phyloP scores from a whole-genome alignment of 225 moss, liverwort and hornwort species.

The Anthoceros angustus region DNA sequence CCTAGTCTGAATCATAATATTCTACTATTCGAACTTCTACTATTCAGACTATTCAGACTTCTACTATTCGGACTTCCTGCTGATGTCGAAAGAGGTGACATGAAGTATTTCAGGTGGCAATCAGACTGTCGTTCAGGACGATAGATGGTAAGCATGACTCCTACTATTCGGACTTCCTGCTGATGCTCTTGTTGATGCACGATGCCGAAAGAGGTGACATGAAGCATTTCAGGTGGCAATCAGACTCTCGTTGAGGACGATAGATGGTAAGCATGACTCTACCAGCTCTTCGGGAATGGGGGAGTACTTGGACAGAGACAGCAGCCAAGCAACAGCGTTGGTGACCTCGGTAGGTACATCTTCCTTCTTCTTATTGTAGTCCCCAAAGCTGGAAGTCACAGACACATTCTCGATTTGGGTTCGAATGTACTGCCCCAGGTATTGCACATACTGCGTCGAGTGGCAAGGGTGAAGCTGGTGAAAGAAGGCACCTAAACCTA shows the following conservation, averaged over 20 bases:
- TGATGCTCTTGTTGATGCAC: too few species aligned
- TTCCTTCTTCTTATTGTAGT: not conserved
- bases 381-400: constrained; percentile 12
- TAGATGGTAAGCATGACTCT: not conserved
- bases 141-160: constrained; percentile 1
- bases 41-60: too few species aligned
- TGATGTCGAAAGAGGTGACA: too few species aligned
- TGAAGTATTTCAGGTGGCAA: not conserved
- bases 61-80: too few species aligned
- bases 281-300: not conserved
- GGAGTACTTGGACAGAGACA: not conserved
- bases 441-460: constrained; percentile 51
- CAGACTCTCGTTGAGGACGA: not conserved
- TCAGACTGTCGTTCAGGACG: not conserved
- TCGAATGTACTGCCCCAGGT: constrained; percentile 72
- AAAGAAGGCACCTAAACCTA: constrained; percentile 70
- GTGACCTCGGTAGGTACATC: not conserved
- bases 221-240: not conserved
- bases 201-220: too few species aligned
- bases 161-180: too few species aligned
- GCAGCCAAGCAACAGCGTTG: not conserved
- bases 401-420: constrained; percentile 57
- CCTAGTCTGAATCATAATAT: too few species aligned
- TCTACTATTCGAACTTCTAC: too few species aligned
- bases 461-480: constrained; percentile 82